These are phyloP conservation scores for Phylloporus arenicola DNA, from an alignment of 768 basidiomycete genomes.

Conservation along the genomic window DNA sequence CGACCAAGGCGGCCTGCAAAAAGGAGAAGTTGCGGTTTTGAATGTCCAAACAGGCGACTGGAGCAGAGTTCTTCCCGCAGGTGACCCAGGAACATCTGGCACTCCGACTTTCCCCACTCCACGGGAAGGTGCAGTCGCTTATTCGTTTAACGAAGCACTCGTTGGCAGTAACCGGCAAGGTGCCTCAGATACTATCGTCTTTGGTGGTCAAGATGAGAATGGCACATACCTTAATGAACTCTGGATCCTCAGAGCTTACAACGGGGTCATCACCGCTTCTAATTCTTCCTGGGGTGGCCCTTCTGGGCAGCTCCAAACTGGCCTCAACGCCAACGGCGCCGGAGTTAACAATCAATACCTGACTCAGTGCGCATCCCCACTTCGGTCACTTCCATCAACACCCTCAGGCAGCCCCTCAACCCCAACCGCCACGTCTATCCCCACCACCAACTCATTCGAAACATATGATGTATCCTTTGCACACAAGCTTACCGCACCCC, in stretches of 20 bases:
- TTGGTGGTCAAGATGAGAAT: constrained; percentile 64
- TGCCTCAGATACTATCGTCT: constrained; percentile 69
- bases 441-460: constrained; percentile 17
- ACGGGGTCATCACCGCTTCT: constrained; percentile 52
- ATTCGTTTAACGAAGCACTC: constrained; percentile 49
- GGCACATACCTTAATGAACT: constrained; percentile 70
- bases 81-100: constrained; percentile 53
- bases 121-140: constrained; percentile 63
- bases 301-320: constrained; percentile 55
- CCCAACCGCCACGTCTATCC: constrained; percentile 15
- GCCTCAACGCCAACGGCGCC: constrained; percentile 58
- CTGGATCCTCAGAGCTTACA: constrained; percentile 74
- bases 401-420: constrained; percentile 14
- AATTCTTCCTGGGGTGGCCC: constrained; percentile 63
- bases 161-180: constrained; percentile 47
- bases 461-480: constrained; percentile 39
- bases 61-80: constrained; percentile 70
- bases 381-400: constrained; percentile 22
- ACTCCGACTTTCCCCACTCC: constrained; percentile 53
- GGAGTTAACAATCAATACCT: constrained; percentile 62
- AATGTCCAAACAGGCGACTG: constrained; percentile 58
- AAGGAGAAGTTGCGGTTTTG: constrained; percentile 71
- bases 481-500: constrained; percentile 45
- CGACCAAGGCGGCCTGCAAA: constrained; percentile 53
- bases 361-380: constrained; percentile 49